Conservation (phyloP, 495 filamentous ascomycete genomes). For the Penicillium coffeae region DNA sequence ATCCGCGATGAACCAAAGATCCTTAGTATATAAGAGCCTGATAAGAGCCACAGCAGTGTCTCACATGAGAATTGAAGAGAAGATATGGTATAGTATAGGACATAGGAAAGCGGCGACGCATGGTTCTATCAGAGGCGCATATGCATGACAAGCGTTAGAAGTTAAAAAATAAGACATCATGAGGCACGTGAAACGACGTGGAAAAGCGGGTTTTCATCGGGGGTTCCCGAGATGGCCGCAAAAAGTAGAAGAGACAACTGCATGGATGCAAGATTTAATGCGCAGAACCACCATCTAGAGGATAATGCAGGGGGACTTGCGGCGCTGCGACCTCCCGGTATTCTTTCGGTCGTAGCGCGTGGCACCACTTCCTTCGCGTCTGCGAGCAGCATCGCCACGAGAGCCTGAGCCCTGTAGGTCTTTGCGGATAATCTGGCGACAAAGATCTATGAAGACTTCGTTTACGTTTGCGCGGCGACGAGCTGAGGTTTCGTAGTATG, state of each 20-base stretch:
- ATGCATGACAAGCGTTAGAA: conserved; percentile 18
- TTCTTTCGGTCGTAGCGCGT: conserved; percentile 31
- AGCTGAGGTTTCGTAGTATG: conserved; percentile 93
- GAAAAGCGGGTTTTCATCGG: too few species aligned
- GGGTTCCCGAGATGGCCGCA: too few species aligned
- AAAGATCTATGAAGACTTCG: conserved; percentile 91
- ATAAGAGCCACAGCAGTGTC: not conserved
- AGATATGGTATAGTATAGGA: conserved; percentile 20
- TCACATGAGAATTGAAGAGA: conserved; percentile 3
- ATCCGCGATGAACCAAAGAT: not conserved
- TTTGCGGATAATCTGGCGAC: conserved; percentile 82
- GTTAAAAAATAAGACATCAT: conserved; percentile 24
- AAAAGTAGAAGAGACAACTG: too few species aligned
- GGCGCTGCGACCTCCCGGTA: conserved; percentile 25
- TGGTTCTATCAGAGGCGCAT: conserved; percentile 23
- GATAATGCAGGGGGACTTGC: conserved; percentile 42
- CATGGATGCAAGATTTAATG: too few species aligned
- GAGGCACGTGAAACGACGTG: conserved; percentile 18
- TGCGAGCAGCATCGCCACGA: conserved; percentile 37
- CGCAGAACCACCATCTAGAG: conserved; percentile 36
- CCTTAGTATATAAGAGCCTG: conserved; percentile 3
- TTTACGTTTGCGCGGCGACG: conserved; percentile 85
- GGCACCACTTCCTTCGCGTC: conserved; percentile 28
- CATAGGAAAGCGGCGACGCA: conserved; percentile 15
- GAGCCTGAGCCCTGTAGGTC: conserved; percentile 51